A percentile compares a stretch with the other conserved stretches of the same genome.
These are phyloP conservation scores for Plasmodium gonderi DNA, from an alignment of 169 alveolate genomes.

Conservation along the genomic window DNA sequence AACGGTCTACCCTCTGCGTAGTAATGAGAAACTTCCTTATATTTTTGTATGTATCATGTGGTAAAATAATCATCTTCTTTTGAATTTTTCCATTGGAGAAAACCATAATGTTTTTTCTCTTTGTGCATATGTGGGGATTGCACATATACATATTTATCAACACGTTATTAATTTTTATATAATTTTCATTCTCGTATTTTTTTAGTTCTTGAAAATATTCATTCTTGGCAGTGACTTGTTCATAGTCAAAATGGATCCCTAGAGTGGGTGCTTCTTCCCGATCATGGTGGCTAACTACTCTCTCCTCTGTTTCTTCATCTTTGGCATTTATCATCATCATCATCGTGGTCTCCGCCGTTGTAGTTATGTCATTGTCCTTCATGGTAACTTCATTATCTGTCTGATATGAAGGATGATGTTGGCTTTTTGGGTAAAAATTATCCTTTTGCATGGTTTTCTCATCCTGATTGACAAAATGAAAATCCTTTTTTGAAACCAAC, in stretches of 20 bases:
- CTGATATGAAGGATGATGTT: neutral
- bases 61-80: slow-evolving; percentile 61
- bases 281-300: neutral
- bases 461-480: neutral
- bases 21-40: slow-evolving; percentile 28
- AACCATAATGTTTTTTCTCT: slow-evolving; percentile 5
- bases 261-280: neutral
- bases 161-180: slow-evolving; percentile 43
- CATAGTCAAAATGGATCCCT: slow-evolving; percentile 47
- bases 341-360: neutral
- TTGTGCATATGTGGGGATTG: slow-evolving; percentile 57
- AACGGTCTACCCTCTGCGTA: neutral
- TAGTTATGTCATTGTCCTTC: neutral
- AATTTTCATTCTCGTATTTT: slow-evolving; percentile 42
- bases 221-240: slow-evolving; percentile 25
- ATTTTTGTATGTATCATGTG: slow-evolving; percentile 69
- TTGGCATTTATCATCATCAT: neutral
- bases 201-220: slow-evolving; percentile 57
- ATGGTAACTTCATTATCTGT: neutral
- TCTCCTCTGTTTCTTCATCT: neutral
- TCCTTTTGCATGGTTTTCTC: neutral
- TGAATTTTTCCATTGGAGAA: slow-evolving; percentile 7
- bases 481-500: neutral
- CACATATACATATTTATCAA: slow-evolving; percentile 64
- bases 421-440: neutral